These are phyloP conservation scores for Linaria vulgaris DNA, from an alignment of 257 asterid species.

Conservation along the genomic window DNA sequence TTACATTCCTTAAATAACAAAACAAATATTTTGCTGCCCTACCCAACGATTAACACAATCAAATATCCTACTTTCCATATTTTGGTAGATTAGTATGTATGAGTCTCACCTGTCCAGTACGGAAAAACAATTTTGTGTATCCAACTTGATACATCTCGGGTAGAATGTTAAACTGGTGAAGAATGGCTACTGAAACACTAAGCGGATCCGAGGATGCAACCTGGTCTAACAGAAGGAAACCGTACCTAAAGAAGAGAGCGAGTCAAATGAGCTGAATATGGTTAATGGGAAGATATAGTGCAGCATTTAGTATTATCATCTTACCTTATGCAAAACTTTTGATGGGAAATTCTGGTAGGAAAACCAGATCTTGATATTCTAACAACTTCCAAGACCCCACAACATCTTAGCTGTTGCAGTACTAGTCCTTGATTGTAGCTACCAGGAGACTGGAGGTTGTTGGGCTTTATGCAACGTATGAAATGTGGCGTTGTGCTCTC, in stretches of 20 bases:
- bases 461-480: slow-evolving; percentile 97
- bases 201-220: slow-evolving; percentile 96
- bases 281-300: neutral
- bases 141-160: slow-evolving; percentile 99
- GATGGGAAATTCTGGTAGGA: slow-evolving; percentile 94
- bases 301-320: slow-evolving; percentile 13
- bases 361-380: slow-evolving; percentile 98
- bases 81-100: too few relatives aligned
- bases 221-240: slow-evolving; percentile 88
- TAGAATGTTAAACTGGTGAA: slow-evolving; percentile 92
- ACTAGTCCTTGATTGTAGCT: slow-evolving; percentile 78
- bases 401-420: slow-evolving; percentile 86
- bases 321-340: slow-evolving; percentile 92
- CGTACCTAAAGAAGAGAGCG: slow-evolving; percentile 64
- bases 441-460: slow-evolving; percentile 81
- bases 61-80: too few relatives aligned
- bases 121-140: slow-evolving; percentile 92
- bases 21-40: too few relatives aligned
- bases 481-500: slow-evolving; percentile 96
- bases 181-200: slow-evolving; percentile 92
- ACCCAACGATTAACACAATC: too few relatives aligned
- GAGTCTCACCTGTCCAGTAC: slow-evolving; percentile 97
- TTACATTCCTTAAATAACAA: too few relatives aligned
- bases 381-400: slow-evolving; percentile 98
- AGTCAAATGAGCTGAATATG: slow-evolving; percentile 19